A percentile compares a stretch with the other conserved stretches of the same genome.
Conservation (phyloP, 371 early-diverging fungal genomes). For the Lichtheimia hyalospora region DNA sequence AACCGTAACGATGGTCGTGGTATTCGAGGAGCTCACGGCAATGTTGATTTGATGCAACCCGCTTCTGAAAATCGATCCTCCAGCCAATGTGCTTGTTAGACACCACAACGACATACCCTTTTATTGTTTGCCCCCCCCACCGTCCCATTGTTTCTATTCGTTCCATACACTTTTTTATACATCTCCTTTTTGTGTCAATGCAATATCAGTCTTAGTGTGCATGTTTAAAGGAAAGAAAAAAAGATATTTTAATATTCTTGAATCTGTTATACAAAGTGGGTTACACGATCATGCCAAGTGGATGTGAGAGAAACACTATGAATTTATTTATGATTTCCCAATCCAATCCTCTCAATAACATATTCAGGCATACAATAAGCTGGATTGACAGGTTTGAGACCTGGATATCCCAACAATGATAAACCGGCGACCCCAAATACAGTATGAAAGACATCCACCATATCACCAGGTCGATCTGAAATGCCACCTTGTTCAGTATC, state of each 20-base stretch:
- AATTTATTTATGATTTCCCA: background rate
- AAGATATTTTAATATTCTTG: no score
- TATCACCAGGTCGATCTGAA: constrained; percentile 92
- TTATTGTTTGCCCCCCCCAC: background rate
- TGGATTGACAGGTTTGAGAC: constrained; percentile 78
- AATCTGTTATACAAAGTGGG: no score
- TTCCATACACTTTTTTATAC: background rate
- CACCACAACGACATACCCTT: constrained; percentile 21
- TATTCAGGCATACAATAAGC: constrained; percentile 90
- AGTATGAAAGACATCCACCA: constrained; percentile 97
- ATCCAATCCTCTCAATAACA: constrained; percentile 56
- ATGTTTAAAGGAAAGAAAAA: no score
- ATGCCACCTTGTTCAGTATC: constrained; percentile 93
- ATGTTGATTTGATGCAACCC: constrained; percentile 67
- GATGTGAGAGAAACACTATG: no score
- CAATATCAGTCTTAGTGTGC: no score
- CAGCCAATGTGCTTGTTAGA: constrained; percentile 15
- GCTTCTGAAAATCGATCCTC: background rate
- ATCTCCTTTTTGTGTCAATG: background rate
- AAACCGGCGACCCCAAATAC: constrained; percentile 92
- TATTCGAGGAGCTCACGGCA: constrained; percentile 33
- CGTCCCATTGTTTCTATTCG: background rate
- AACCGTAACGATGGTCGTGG: constrained; percentile 10
- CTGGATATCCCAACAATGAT: constrained; percentile 82
- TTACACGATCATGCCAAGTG: no score